Conservation (phyloP, 2,329 filamentous ascomycete species). For the Beauveria australis region DNA sequence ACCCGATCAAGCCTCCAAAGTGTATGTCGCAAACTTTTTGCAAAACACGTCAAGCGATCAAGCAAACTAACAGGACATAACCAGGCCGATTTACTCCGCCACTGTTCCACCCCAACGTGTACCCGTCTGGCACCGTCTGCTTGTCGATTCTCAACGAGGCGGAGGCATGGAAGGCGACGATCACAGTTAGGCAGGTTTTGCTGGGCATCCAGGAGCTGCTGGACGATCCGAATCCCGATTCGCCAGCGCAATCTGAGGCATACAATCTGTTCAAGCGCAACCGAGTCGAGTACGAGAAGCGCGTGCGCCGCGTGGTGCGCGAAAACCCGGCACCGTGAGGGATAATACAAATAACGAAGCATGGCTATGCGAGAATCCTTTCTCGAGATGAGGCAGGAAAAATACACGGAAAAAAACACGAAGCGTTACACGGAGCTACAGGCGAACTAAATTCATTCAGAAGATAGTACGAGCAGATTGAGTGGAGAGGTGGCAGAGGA, state of each 20-base stretch:
- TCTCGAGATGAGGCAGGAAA: neutral
- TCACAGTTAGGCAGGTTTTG: slow-evolving; percentile 96
- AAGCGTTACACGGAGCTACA: neutral
- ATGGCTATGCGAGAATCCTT: neutral
- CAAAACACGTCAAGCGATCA: neutral
- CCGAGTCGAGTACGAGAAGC: slow-evolving; percentile 75
- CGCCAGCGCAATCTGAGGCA: slow-evolving; percentile 90
- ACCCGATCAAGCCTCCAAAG: slow-evolving; percentile 97
- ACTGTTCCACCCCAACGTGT: slow-evolving; percentile 97
- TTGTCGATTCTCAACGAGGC: slow-evolving; percentile 97
- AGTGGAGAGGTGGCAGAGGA: neutral
- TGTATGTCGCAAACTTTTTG: slow-evolving; percentile 52
- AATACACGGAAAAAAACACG: neutral
- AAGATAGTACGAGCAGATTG: neutral
- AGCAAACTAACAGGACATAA: neutral
- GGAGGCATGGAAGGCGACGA: slow-evolving; percentile 96
- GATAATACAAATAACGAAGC: neutral
- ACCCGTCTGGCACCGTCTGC: slow-evolving; percentile 95
- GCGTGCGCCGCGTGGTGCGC: slow-evolving; percentile 76
- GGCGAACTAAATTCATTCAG: neutral
- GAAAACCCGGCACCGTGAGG: slow-evolving; percentile 72
- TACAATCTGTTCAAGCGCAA: slow-evolving; percentile 97
- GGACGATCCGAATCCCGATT: slow-evolving; percentile 94
- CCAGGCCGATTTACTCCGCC: slow-evolving; percentile 92
- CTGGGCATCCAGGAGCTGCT: slow-evolving; percentile 93